Conservation (phyloP, 805 yeast genomes). For the Metschnikowia peoriensis region DNA sequence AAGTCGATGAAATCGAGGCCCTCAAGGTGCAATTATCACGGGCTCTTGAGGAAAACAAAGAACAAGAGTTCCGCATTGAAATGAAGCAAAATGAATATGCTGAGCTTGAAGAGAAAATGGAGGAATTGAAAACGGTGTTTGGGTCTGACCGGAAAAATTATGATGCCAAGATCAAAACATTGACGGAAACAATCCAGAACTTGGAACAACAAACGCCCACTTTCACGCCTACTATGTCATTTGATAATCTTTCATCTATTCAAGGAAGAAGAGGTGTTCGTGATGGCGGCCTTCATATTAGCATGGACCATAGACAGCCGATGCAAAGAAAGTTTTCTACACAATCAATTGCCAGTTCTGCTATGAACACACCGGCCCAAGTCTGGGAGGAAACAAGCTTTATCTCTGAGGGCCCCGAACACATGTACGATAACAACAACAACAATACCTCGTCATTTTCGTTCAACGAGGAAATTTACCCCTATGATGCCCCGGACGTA, state of each 20-base stretch:
- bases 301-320: conserved; percentile 15
- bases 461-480: conserved; percentile 40
- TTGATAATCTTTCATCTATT: conserved; percentile 7
- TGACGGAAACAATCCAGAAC: conserved; percentile 19
- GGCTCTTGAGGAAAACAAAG: conserved; percentile 24
- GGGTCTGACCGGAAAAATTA: conserved; percentile 30
- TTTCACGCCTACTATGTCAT: conserved; percentile 9
- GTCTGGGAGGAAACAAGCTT: conserved; percentile 19
- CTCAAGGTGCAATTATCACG: conserved; percentile 16
- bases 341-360: conserved; percentile 7
- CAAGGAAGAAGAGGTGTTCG: conserved; percentile 7
- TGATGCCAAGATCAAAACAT: conserved; percentile 24
- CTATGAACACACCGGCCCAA: conserved; percentile 8
- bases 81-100: conserved; percentile 22
- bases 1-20: conserved; percentile 23
- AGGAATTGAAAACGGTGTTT: conserved; percentile 31
- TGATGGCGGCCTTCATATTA: conserved; percentile 17
- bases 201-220: conserved; percentile 6
- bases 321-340: conserved; percentile 4
- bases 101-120: conserved; percentile 30
- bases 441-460: conserved; percentile 20
- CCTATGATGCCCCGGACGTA: conserved; percentile 15
- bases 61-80: conserved; percentile 19
- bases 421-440: conserved; percentile 7
- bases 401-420: conserved; percentile 1